Evolutionary conservation across 202 grass and related monocot species (phyloP).

Genomic region (Setaria viridis): DNA sequence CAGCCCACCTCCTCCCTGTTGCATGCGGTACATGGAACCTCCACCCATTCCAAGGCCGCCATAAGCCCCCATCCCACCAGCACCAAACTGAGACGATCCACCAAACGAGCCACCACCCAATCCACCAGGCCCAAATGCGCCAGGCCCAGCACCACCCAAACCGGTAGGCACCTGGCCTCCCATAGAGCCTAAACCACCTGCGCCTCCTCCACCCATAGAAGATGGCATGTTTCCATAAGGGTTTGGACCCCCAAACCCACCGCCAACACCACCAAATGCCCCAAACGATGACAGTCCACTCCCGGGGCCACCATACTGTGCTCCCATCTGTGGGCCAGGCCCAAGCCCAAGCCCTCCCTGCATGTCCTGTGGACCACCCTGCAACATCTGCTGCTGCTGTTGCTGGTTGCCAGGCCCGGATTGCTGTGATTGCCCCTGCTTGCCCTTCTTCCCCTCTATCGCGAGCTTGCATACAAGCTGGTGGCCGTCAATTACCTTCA

Average conservation of each 20-base stretch:
- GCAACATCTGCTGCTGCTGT: conserved; percentile 49
- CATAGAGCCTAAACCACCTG: conserved; percentile 53
- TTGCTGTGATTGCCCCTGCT: conserved; percentile 59
- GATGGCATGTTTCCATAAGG: conserved; percentile 63
- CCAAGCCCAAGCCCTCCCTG: conserved; percentile 64
- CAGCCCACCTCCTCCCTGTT: conserved; percentile 57
- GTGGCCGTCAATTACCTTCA: conserved; percentile 82
- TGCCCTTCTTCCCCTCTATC: conserved; percentile 90
- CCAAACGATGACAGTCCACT: conserved; percentile 59
- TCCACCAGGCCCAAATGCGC: conserved; percentile 58
- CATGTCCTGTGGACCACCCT: conserved; percentile 59
- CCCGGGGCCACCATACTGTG: conserved; percentile 67
- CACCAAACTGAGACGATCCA: conserved; percentile 68
- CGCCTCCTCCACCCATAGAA: conserved; percentile 55
- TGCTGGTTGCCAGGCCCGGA: conserved; percentile 37
- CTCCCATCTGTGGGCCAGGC: conserved; percentile 51
- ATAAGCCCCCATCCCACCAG: conserved; percentile 66
- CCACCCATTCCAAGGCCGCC: conserved; percentile 61
- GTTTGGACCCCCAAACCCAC: conserved; percentile 62
- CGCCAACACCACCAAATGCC: conserved; percentile 52
- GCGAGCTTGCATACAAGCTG: conserved; percentile 96
- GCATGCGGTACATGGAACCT: conserved; percentile 68
- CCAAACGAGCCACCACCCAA: conserved; percentile 63
- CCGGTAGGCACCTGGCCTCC: conserved; percentile 62
- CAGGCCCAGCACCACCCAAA: conserved; percentile 59